Conservation (phyloP, 257 asterid species). For the Euphrasia confusa region DNA sequence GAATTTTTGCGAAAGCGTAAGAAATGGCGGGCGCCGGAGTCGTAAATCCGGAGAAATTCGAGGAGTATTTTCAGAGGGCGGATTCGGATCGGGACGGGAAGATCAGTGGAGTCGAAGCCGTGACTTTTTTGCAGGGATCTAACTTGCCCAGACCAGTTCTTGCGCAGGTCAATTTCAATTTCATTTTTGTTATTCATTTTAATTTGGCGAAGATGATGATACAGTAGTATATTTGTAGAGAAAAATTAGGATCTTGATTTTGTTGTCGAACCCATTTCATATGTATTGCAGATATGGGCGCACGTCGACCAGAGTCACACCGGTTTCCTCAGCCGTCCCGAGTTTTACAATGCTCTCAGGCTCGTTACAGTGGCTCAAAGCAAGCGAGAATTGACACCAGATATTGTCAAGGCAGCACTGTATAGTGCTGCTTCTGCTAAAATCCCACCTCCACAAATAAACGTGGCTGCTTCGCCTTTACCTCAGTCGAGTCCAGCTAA, state of each 20-base stretch:
- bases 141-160: conserved; percentile 73
- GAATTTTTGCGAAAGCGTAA: not conserved
- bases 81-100: conserved; percentile 94
- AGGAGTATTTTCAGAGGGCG: conserved; percentile 74
- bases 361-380: conserved; percentile 97
- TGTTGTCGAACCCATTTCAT: not conserved
- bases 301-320: conserved; percentile 68
- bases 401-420: conserved; percentile 88
- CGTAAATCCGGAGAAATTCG: conserved; percentile 64
- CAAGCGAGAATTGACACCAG: conserved; percentile 86
- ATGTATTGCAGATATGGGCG: conserved; percentile 76
- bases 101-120: conserved; percentile 93
- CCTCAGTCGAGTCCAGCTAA: conserved; percentile 41
- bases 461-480: conserved; percentile 45
- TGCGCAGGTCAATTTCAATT: conserved; percentile 52
- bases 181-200: not conserved
- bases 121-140: conserved; percentile 74
- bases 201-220: not conserved
- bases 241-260: conserved; percentile 12
- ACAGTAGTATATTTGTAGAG: too few species aligned
- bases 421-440: conserved; percentile 83
- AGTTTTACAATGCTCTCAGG: conserved; percentile 89
- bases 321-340: conserved; percentile 77
- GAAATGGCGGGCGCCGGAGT: conserved; percentile 48
- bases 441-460: conserved; percentile 88